Base-by-base conservation (phyloP, 2,329 filamentous ascomycete genomes). In the Penicillium aurantiogriseum region DNA sequence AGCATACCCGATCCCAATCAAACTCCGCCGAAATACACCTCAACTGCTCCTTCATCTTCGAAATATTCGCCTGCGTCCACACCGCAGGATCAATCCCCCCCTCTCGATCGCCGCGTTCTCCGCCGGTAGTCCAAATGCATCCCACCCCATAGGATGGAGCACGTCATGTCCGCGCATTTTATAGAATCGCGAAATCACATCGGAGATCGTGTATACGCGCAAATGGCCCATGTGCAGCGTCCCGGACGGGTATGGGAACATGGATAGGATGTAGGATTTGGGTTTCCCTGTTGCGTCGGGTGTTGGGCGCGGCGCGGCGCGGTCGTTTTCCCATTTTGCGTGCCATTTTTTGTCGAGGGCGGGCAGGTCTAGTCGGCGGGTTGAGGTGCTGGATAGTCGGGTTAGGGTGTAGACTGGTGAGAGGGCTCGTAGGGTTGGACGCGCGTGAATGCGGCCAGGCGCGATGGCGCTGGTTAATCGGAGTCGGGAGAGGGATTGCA, bases 221-320 rank as follows among this genome's bases (percentile, higher is more conserved):
- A 96, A 79, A 73, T 96, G 92, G 15, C 92, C 92, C 59, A 96
- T 85, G 72, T 96, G 92, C 29, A 96, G 82, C 31, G 86, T 87
- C 31, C 92, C 92, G 0, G 92, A 96, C 1, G 92, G 92, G 72
- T 96, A 96, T 0, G 92, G 92, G 70, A 96, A 96, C 92, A 96
- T 96, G 63, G 92, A 88, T 53, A 96, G 80, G 60, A 96, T 85
- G 72, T 93, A 96, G 29, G 76, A 77, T 58, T 79, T 81, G 19
- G 70, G 71, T 63, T 74, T 73, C 31, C 62, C 52, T 23, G 65
- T 65, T 44, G 50, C n/a, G 5, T 56, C 45, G 19, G 54, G 10
- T 8, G 4, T 42, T 21, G 43, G 40, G 25, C 54, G 57, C 38
- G 51, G 57, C 33, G 43, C 36, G 11, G 51, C 39, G 38, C 53